phyloP scores from a whole-genome alignment of 768 basidiomycete species.

The Chalciporus piperatus region DNA sequence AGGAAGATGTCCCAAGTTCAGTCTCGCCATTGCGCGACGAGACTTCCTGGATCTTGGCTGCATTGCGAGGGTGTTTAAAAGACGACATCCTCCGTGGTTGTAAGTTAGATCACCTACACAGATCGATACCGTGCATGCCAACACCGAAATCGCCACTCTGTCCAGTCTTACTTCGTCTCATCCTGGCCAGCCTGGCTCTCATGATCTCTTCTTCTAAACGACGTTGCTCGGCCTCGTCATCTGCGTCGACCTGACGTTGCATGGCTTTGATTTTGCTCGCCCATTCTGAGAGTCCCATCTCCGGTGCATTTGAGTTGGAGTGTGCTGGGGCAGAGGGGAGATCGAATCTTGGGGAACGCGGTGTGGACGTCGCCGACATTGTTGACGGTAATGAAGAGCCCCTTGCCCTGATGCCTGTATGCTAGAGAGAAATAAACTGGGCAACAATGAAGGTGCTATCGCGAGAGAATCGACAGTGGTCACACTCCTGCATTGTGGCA shows the following conservation, averaged over 20 bases:
- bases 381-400: background rate
- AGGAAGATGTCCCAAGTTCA: conserved; percentile 8
- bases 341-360: conserved; percentile 34
- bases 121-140: conserved; percentile 34
- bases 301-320: conserved; percentile 35
- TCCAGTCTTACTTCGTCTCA: conserved; percentile 35
- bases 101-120: conserved; percentile 27
- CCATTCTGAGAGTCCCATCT: conserved; percentile 77
- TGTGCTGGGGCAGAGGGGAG: conserved; percentile 32
- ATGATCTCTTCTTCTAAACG: conserved; percentile 58
- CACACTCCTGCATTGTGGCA: background rate
- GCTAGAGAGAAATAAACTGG: background rate
- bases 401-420: background rate
- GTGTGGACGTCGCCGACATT: conserved; percentile 31
- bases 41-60: conserved; percentile 25
- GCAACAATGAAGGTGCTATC: background rate
- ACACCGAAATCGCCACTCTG: conserved; percentile 38
- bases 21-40: conserved; percentile 4
- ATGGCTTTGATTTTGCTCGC: conserved; percentile 75
- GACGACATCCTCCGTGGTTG: background rate
- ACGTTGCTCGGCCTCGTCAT: conserved; percentile 74
- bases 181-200: conserved; percentile 45
- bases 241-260: conserved; percentile 77
- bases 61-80: conserved; percentile 1
- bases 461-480: too few species aligned